Base-by-base conservation (phyloP, 1,284 basidiomycete genomes). In the Boletus sp. region DNA sequence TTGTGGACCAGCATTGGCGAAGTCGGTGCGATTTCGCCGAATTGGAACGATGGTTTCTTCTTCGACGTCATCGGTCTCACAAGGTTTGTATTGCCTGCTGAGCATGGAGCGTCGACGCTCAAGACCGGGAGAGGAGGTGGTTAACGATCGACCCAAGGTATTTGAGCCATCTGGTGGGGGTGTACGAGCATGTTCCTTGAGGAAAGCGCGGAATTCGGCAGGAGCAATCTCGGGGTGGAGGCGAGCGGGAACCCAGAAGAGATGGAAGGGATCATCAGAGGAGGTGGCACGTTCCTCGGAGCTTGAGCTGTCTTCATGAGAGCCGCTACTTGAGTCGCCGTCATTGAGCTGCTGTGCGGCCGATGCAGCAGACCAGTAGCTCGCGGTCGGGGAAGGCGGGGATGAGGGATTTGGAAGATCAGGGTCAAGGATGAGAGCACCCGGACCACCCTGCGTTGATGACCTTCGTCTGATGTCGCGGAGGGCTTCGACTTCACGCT, bases 211-310 rank as follows among this genome's bases (percentile, higher is more conserved):
- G 69, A 99, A 99, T 69, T 98, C 93, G 44, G 85, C 84, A 9
- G 96, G 96, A 1, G 94, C 95, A 63, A 99, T 90, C 72, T 99
- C 95, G 17, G 95, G 96, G 65, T 99, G 95, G 19, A 97, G 75
- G 48, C 88, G 83, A 13, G 95, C 95, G 33, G 95, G 95, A 14
- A 99, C 92, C 95, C 95, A 99, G 74, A 97, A 98, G 51, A 97
- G 81, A 68, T 91, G 84, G 60, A 83, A 81, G 8, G 86, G 84
- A 70, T 91, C 88, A 59, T 87, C 83, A 42, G 72, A 64, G 38
- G 69, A 60, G 29, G 40, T 8, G 13, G 34, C 53, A 58, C 64
- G 58, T 52, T 68, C 56, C 57, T 65, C 62, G 46, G 60, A 59
- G 59, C 67, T 57, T 51, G 69, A 70, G 56, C 66, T 68, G 54